These are phyloP conservation scores for Symbiodinium pilosum DNA, from an alignment of 73 alveolate species.

Conservation along the genomic window DNA sequence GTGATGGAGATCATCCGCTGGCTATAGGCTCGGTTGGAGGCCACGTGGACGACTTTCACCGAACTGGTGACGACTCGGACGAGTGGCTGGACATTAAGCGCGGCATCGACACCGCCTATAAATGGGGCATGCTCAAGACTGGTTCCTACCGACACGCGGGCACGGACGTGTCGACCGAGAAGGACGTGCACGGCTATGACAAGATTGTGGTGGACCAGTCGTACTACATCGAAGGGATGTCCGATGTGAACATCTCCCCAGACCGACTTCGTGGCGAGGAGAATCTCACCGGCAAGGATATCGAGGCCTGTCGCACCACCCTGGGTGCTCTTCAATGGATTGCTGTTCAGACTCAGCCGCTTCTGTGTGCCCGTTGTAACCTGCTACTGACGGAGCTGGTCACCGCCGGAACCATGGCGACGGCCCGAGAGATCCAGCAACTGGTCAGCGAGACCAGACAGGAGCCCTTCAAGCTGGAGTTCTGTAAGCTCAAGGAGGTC, in stretches of 20 bases:
- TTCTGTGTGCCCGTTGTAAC: background rate
- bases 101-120: background rate
- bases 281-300: background rate
- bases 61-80: background rate
- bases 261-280: background rate
- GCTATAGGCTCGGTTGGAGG: background rate
- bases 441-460: background rate
- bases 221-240: background rate
- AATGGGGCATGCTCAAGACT: background rate
- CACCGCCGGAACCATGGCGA: background rate
- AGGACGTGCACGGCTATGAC: background rate
- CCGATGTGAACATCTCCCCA: background rate
- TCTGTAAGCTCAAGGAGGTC: background rate
- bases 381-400: background rate
- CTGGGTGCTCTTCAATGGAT: constrained; percentile 20
- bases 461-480: background rate
- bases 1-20: background rate
- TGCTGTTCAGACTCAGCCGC: background rate
- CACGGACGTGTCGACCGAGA: background rate
- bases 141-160: constrained; percentile 16
- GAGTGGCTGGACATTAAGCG: background rate
- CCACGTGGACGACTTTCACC: background rate
- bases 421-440: constrained; percentile 15
- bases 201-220: background rate
- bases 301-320: background rate